Evolutionary conservation across 1,284 basidiomycete genomes (phyloP).

Genomic region (Mycosarcoma maydis): DNA sequence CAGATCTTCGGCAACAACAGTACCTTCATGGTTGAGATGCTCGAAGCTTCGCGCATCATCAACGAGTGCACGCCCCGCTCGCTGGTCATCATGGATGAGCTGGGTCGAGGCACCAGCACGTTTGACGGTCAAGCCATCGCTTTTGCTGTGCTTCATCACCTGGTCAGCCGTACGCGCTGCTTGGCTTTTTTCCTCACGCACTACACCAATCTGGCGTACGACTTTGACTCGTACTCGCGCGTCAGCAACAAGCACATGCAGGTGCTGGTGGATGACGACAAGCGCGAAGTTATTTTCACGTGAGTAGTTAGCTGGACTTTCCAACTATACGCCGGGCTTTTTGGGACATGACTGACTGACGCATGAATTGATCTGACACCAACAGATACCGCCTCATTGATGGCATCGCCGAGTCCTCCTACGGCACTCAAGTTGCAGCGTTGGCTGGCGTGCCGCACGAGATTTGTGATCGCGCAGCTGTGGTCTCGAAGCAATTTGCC

Average conservation of each 20-base stretch:
- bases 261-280: conserved; percentile 63
- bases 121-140: conserved; percentile 67
- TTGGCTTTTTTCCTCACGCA: conserved; percentile 66
- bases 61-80: conserved; percentile 65
- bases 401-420: conserved; percentile 83
- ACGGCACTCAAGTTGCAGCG: conserved; percentile 71
- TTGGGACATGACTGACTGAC: too few relatives aligned
- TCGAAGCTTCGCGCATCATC: conserved; percentile 65
- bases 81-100: conserved; percentile 66
- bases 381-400: conserved; percentile 61
- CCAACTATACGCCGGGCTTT: not conserved
- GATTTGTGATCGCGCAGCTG: conserved; percentile 62
- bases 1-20: conserved; percentile 64
- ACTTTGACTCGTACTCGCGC: conserved; percentile 62
- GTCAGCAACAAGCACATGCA: conserved; percentile 66
- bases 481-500: conserved; percentile 58
- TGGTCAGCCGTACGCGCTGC: conserved; percentile 63
- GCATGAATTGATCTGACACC: not conserved
- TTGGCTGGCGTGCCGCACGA: conserved; percentile 62
- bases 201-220: conserved; percentile 61
- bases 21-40: conserved; percentile 67
- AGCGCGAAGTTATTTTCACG: conserved; percentile 64
- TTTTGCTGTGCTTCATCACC: conserved; percentile 63
- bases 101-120: conserved; percentile 67
- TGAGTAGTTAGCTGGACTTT: conserved; percentile 29